phyloP scores from a whole-genome alignment of 2,329 filamentous ascomycete species.

The Ophiocordyceps camponoti-saundersi region DNA sequence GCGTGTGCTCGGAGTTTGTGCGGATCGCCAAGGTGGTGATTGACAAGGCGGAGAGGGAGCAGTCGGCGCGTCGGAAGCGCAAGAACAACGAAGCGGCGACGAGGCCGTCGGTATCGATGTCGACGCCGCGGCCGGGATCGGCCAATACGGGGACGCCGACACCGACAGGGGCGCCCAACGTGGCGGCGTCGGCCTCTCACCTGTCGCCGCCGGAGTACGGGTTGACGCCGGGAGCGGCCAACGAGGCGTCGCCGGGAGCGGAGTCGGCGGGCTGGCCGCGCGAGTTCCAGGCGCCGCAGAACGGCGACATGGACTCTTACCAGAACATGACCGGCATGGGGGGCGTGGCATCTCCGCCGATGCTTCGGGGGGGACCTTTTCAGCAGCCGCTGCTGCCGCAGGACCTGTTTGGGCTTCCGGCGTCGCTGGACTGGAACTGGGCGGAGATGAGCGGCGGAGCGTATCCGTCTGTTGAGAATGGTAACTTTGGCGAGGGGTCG shows the following conservation, averaged over 20 bases:
- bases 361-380: conserved; percentile 24
- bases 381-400: conserved; percentile 82
- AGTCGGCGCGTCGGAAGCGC: conserved; percentile 63
- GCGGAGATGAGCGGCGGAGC: conserved; percentile 50
- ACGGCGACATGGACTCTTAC: conserved; percentile 25
- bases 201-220: conserved; percentile 11
- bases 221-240: conserved; percentile 7
- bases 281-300: conserved; percentile 21
- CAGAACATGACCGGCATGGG: conserved; percentile 25
- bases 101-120: neutral
- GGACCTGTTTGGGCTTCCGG: conserved; percentile 88
- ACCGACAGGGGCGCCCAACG: conserved; percentile 1
- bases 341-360: conserved; percentile 11
- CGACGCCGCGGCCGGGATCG: conserved; percentile 1
- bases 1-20: conserved; percentile 90
- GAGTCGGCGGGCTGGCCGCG: conserved; percentile 28
- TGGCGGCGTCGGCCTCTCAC: conserved; percentile 7
- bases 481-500: conserved; percentile 23
- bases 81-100: conserved; percentile 43
- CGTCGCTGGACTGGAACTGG: conserved; percentile 86
- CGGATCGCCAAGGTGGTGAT: conserved; percentile 82
- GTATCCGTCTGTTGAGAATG: conserved; percentile 48
- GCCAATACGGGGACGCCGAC: conserved; percentile 1
- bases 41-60: conserved; percentile 79
- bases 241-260: conserved; percentile 26